Conservation (phyloP, 306 rosid species). For the Canavalia gladiata region DNA sequence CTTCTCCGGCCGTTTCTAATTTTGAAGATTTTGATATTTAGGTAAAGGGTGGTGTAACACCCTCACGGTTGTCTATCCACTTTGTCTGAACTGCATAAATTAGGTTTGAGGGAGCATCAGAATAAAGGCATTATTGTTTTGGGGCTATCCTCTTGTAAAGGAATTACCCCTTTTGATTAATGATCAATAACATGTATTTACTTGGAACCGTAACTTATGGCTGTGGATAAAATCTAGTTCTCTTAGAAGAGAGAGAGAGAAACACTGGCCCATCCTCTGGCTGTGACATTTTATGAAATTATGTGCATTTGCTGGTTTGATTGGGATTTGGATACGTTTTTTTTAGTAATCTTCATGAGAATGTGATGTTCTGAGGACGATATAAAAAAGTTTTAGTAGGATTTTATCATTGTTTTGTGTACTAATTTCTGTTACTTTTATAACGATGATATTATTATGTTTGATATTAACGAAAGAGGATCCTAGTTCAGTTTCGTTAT, state of each 20-base stretch:
- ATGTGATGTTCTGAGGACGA: too few relatives aligned
- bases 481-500: too few relatives aligned
- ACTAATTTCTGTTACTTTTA: too few relatives aligned
- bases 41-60: slow-evolving; percentile 47
- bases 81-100: slow-evolving; percentile 19
- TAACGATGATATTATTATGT: too few relatives aligned
- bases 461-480: too few relatives aligned
- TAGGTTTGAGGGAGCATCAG: slow-evolving; percentile 39
- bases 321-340: too few relatives aligned
- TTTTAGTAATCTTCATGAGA: too few relatives aligned
- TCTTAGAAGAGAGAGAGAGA: not conserved
- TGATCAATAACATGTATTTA: slow-evolving; percentile 19
- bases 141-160: slow-evolving; percentile 27
- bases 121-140: slow-evolving; percentile 52
- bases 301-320: too few relatives aligned
- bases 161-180: slow-evolving; percentile 12
- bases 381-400: too few relatives aligned
- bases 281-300: too few relatives aligned
- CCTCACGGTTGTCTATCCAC: slow-evolving; percentile 34
- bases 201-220: not conserved
- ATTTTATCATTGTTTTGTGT: too few relatives aligned
- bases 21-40: slow-evolving; percentile 48
- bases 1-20: not conserved
- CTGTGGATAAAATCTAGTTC: not conserved
- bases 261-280: too few relatives aligned